phyloP scores from a whole-genome alignment of 1,284 basidiomycete species.

The Microbotryum saponariae region DNA sequence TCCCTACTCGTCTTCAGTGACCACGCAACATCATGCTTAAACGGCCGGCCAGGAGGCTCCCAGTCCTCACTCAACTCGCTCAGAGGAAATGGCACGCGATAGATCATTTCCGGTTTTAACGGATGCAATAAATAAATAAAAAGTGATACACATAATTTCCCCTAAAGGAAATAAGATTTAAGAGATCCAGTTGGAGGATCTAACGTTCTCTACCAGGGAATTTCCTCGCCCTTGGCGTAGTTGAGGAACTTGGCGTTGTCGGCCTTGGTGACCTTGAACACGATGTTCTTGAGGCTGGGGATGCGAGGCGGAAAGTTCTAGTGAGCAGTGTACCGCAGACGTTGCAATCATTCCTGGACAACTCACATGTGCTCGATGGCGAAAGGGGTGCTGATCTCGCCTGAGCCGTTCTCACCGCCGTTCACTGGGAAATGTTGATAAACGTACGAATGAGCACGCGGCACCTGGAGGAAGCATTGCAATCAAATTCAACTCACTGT shows the following conservation, averaged over 20 bases:
- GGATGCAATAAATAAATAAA: too few species aligned
- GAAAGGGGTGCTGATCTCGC: slow-evolving; percentile 11
- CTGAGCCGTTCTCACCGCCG: slow-evolving; percentile 12
- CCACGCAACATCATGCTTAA: too few species aligned
- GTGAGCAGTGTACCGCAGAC: not conserved
- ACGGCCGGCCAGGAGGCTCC: too few species aligned
- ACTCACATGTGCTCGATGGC: not conserved
- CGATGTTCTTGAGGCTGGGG: slow-evolving; percentile 19
- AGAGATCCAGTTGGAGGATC: too few species aligned
- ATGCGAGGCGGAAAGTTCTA: not conserved
- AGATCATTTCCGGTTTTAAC: too few species aligned
- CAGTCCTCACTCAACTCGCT: too few species aligned
- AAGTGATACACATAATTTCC: too few species aligned
- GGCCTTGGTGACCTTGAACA: slow-evolving; percentile 6
- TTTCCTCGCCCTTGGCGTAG: slow-evolving; percentile 8
- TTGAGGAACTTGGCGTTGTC: slow-evolving; percentile 20
- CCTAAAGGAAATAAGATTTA: too few species aligned
- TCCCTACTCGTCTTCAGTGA: too few species aligned
- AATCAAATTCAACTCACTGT: too few species aligned
- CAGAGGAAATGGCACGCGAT: too few species aligned
- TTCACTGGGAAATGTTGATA: not conserved
- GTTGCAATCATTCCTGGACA: too few species aligned
- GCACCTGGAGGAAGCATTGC: not conserved
- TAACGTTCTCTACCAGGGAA: slow-evolving; percentile 9
- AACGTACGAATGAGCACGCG: not conserved